A percentile compares a stretch with the other conserved stretches of the same genome.
These are phyloP conservation scores for Yarrowia hollandica DNA, from an alignment of 805 yeast species.

Conservation along the genomic window DNA sequence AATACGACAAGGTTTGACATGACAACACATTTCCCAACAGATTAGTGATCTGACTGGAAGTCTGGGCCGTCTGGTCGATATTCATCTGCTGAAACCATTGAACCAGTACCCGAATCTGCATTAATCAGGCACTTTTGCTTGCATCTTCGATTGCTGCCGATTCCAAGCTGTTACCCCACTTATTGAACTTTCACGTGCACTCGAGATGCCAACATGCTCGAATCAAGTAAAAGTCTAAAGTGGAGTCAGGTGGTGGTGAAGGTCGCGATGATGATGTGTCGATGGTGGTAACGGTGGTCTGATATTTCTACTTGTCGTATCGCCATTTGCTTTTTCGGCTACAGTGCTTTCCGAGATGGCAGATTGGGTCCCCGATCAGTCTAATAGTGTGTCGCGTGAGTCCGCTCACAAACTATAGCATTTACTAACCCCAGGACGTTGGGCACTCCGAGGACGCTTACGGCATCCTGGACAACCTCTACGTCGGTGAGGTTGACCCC, in stretches of 20 bases:
- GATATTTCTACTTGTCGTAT: too few relatives aligned
- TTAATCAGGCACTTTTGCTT: too few relatives aligned
- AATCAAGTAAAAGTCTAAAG: slow-evolving; percentile 32
- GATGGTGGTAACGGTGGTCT: too few relatives aligned
- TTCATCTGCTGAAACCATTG: too few relatives aligned
- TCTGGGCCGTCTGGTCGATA: too few relatives aligned
- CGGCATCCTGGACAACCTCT: slow-evolving; percentile 64
- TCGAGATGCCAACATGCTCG: neutral
- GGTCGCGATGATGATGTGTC: too few relatives aligned
- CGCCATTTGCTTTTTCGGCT: too few relatives aligned
- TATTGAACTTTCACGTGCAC: slow-evolving; percentile 24
- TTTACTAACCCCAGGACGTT: slow-evolving; percentile 55
- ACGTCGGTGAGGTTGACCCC: slow-evolving; percentile 77
- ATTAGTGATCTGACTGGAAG: neutral
- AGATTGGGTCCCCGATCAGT: too few relatives aligned
- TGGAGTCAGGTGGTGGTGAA: neutral
- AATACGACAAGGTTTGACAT: slow-evolving; percentile 19
- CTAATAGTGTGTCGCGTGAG: too few relatives aligned
- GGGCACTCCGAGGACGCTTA: slow-evolving; percentile 98
- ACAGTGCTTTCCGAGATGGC: too few relatives aligned
- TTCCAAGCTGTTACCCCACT: slow-evolving; percentile 14
- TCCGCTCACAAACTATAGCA: slow-evolving; percentile 33
- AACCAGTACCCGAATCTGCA: too few relatives aligned
- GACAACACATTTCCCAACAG: neutral
- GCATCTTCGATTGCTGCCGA: neutral